Evolutionary conservation across 1,284 basidiomycete genomes (phyloP).

Genomic region (Leccinum laetum): DNA sequence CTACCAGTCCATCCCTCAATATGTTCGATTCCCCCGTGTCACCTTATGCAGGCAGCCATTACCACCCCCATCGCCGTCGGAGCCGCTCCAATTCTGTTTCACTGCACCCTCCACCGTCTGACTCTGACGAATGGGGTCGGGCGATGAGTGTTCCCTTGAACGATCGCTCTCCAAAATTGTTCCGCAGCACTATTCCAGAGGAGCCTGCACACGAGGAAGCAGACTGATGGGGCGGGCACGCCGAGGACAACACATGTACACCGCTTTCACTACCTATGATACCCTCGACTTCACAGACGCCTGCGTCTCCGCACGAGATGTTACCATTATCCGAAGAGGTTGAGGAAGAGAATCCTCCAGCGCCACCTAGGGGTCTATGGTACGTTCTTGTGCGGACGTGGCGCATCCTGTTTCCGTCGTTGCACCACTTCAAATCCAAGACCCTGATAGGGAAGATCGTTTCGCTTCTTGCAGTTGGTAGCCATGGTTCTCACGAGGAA

Average conservation of each 20-base stretch:
- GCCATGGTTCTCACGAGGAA: slow-evolving; percentile 41
- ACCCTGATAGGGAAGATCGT: slow-evolving; percentile 73
- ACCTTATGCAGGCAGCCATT: slow-evolving; percentile 74
- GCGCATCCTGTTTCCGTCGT: slow-evolving; percentile 83
- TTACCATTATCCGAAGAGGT: slow-evolving; percentile 40
- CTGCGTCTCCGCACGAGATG: slow-evolving; percentile 49
- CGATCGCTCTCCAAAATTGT: slow-evolving; percentile 39
- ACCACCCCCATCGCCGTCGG: slow-evolving; percentile 36
- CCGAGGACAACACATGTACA: slow-evolving; percentile 19
- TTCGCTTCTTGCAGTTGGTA: slow-evolving; percentile 68
- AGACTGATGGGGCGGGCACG: neutral
- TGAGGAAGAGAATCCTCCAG: slow-evolving; percentile 39
- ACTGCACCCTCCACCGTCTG: slow-evolving; percentile 28
- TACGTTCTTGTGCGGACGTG: slow-evolving; percentile 42
- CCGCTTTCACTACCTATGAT: slow-evolving; percentile 35
- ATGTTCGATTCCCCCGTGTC: slow-evolving; percentile 70
- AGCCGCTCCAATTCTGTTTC: slow-evolving; percentile 36
- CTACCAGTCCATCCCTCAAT: slow-evolving; percentile 53
- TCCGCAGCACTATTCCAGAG: slow-evolving; percentile 33
- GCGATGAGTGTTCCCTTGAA: slow-evolving; percentile 49
- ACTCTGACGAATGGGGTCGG: slow-evolving; percentile 50
- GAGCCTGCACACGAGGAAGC: slow-evolving; percentile 14
- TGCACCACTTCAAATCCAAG: slow-evolving; percentile 77
- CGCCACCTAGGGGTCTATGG: slow-evolving; percentile 42
- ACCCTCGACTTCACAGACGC: slow-evolving; percentile 56